Evolutionary conservation across 768 basidiomycete species (phyloP), one percentile per base, ranked within the genome.

Genomic region (Amyloporia xantha): DNA sequence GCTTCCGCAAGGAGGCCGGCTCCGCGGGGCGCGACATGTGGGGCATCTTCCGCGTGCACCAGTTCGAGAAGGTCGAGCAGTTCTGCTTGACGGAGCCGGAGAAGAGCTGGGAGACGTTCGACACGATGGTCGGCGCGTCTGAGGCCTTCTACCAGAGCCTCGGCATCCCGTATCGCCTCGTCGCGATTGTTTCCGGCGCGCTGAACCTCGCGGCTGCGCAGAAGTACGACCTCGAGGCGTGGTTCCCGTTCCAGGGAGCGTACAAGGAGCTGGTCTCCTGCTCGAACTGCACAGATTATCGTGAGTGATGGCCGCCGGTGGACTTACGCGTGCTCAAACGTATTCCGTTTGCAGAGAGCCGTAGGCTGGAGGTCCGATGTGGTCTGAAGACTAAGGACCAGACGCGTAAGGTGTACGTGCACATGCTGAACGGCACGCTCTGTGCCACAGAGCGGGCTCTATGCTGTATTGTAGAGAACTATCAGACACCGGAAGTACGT

Each of bases 11-110:
- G 70, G 96, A 99, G 71, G 96, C 96, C 2, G 96, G 96, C 27
- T 88, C 92, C 2, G 92, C 92, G 6, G 96, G 96, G 3, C 86
- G 92, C 48, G 96, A 99, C 59, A 97, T 95, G 77, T 97, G 96
- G 93, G 96, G 96, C 49, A 97, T 98, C 68, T 99, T 99, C 83
- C 90, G 96, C 20, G 95, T 99, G 47, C 96, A 99, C 64, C 96
- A 99, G 68, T 99, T 99, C 57, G 96, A 99, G 71, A 99, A 99
- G 74, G 79, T 99, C 45, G 96, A 99, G 65, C 83, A 98, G 73
- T 98, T 98, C 69, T 84, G 87, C 71, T 78, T 99, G 59, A 97
- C 95, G 5, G 86, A 91, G 21, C 94, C 96, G 1, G 86, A 89
- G 56, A 86, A 91, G 64, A 95, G 93, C 62, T 93, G 94, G 86